Evolutionary conservation across 768 basidiomycete genomes (phyloP), one percentile per base, ranked within the genome.

Genomic region (Cytidiella melzeri): DNA sequence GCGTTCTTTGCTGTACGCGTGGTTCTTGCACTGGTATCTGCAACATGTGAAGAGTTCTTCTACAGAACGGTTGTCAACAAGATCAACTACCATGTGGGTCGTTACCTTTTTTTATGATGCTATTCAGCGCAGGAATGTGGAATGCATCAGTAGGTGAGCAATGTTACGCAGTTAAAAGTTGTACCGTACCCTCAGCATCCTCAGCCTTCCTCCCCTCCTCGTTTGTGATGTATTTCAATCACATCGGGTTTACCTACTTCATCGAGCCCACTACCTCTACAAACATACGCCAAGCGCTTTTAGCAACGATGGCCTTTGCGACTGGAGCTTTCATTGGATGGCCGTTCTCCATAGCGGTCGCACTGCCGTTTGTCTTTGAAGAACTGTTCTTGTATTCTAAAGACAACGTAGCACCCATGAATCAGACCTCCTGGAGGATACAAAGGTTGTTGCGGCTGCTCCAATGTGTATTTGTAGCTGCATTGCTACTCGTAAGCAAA

Each of bases 111-210:
- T 89, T 96, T 69, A 81, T 89, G 67, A 69, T 92, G 54, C 64
- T 89, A 36, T 80, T 84, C 60, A 93, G 83, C 59, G 83, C 94
- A 13, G 96, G 93, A 45, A 92, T 98, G 89, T 99, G 91, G 91
- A 89, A 81, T 57, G 87, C 95, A 3, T 77, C 92, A 43, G 73
- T 87, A 42, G 83, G 94, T 92, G 58, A 54, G 75, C 68, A 24
- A 21, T 40, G 39, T 37, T 47, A 13, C 45, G 5, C 26, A 5
- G 20, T 4, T n/a, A 15, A 21, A 20, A 11, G 46, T 26, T 45
- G 11, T 21, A 28, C 23, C 38, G 23, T 42, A 10, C 13, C 27
- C 36, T 52, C 52, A 57, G 12, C 58, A 55, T 48, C 36, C 27
- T 15, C 54, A 96, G 91, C 96, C 1, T 87, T 99, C 70, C 76